Evolutionary conservation across 1,284 basidiomycete genomes (phyloP), one percentile per base, ranked within the genome.

Genomic region (Testicularia cyperi): DNA sequence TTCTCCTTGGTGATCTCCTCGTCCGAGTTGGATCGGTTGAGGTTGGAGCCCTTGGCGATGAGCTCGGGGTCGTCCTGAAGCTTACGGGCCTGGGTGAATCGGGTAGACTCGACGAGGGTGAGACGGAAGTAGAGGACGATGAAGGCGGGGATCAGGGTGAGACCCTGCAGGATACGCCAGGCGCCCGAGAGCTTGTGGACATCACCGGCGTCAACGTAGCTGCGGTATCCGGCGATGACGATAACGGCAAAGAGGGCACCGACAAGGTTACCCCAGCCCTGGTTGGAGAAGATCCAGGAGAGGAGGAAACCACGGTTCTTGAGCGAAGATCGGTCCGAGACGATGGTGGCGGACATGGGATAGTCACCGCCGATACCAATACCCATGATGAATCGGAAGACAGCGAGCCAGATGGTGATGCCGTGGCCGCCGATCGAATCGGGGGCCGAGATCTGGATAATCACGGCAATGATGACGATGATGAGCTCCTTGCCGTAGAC

Each of bases 21-120:
- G 38, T 64, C 66, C 16, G 57, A 65, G 37, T 44, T 23, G 22
- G 40, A 89, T 69, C 63, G 63, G 49, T 61, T 46, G 42, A 65
- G 47, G 32, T 40, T 25, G 83, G 80, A 58, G 86, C 85, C 72
- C 41, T 81, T 78, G 12, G 83, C 70, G 9, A 87, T 87, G 70
- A 86, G 85, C 66, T 83, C 80, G 55, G 90, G 82, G 78, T 90
- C 88, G 52, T 87, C 84, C 79, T 90, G 87, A 65, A 91, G 83
- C 79, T 61, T 65, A 51, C 70, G 65, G 12, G 90, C 88, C 85
- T 91, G 88, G 49, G 88, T 91, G 82, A 88, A 92, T 65, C 88
- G 87, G 26, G 88, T 70, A 13, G 81, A 81, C 70, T 81, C 81
- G 52, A 80, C 65, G 28, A 72, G 55, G 51, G 74, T 77, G 34